A percentile compares a stretch with the other conserved stretches of the same genome.
Evolutionary conservation across 106 monocot species (phyloP).

Genomic region (Xerophyta viscosa): DNA sequence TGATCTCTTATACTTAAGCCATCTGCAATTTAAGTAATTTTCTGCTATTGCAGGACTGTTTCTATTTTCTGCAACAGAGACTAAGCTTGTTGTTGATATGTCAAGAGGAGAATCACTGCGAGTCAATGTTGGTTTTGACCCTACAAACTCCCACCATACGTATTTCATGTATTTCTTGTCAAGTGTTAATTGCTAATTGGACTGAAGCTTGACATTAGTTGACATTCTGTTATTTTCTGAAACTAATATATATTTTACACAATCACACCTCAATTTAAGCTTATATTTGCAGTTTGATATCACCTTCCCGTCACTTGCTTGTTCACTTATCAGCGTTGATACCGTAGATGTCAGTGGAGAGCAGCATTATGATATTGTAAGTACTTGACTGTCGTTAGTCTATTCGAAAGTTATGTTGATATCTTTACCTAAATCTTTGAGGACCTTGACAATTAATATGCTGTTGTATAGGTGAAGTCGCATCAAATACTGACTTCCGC

Average conservation of each 20-base stretch:
- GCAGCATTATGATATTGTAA: constrained; percentile 93
- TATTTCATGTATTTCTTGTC: not conserved
- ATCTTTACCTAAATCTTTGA: no score
- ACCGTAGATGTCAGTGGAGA: constrained; percentile 98
- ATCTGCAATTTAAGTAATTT: not conserved
- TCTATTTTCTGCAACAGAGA: constrained; percentile 54
- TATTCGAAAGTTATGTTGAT: no score
- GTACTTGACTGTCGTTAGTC: constrained; percentile 4
- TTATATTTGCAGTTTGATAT: constrained; percentile 84
- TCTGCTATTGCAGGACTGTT: constrained; percentile 50
- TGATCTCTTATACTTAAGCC: no score
- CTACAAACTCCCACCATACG: not conserved
- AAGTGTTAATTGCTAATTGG: no score
- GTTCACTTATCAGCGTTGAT: constrained; percentile 88
- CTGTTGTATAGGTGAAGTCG: not conserved
- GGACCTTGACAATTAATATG: no score
- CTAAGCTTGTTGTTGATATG: constrained; percentile 63
- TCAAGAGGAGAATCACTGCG: constrained; percentile 58
- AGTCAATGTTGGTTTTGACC: constrained; percentile 43
- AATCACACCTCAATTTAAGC: constrained; percentile 1
- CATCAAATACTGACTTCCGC: not conserved
- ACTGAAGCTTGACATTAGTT: not conserved
- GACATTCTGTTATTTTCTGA: not conserved
- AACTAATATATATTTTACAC: not conserved
- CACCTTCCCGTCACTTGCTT: constrained; percentile 79